Percentiles rank a stretch among this genome's conserved stretches.
phyloP scores from a whole-genome alignment of 371 early-diverging fungal genomes.

The Sanchytrium tribonematis region DNA sequence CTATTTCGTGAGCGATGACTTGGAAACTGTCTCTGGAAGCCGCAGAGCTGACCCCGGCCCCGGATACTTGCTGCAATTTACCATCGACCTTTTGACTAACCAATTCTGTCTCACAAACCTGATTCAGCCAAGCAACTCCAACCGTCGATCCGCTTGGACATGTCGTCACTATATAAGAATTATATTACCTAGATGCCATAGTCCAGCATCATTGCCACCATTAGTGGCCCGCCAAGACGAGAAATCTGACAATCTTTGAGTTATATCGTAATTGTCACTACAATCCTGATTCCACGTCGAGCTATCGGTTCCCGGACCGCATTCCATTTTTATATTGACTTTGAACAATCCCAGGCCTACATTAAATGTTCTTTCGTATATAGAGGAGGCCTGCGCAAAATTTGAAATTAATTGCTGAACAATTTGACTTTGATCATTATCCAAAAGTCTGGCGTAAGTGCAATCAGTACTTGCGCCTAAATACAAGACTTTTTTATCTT shows the following conservation, averaged over 20 bases:
- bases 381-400: conserved; percentile 1
- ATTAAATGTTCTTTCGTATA: conserved; percentile 3
- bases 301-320: conserved; percentile 2
- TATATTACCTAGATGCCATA: conserved; percentile 3
- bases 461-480: conserved; percentile 3
- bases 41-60: conserved; percentile 1
- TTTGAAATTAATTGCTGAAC: conserved; percentile 3
- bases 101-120: not conserved
- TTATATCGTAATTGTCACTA: not conserved
- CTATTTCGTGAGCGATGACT: conserved; percentile 6
- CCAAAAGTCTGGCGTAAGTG: conserved; percentile 1
- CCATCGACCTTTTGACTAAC: conserved; percentile 2
- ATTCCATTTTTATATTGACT: conserved; percentile 2
- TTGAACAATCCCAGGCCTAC: conserved; percentile 2
- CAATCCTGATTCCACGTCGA: conserved; percentile 3
- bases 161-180: not conserved
- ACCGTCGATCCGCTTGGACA: conserved; percentile 1
- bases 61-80: conserved; percentile 2
- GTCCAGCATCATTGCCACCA: conserved; percentile 1
- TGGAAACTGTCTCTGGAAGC: conserved; percentile 1
- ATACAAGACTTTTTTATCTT: not conserved
- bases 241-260: conserved; percentile 3
- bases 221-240: conserved; percentile 2
- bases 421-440: not conserved
- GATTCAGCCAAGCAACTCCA: conserved; percentile 1